Evolutionary conservation across 768 basidiomycete genomes (phyloP), one percentile per base, ranked within the genome.

Genomic region (Boletus huronensis): DNA sequence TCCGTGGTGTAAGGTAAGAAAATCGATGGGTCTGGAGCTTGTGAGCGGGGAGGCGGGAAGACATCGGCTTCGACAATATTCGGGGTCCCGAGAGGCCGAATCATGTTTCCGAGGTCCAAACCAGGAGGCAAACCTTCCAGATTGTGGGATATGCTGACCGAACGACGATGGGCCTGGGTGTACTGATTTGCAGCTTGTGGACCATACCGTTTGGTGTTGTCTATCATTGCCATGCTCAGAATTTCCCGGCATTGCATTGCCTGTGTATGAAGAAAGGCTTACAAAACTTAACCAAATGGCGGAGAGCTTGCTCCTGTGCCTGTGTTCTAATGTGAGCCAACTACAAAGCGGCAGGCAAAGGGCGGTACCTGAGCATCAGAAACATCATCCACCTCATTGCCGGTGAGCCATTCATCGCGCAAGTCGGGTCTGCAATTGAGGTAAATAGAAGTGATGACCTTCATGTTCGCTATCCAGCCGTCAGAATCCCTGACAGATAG

Each of bases 361-460:
- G 58, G 28, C 25, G 75, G 61, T 60, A 93, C 93, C 74, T 92
- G 84, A 29, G 96, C 93, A 64, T 96, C 96, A n/a, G 85, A 77
- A 49, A 87, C 88, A 58, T 91, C 90, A 58, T 98, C 96, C 10
- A 91, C 85, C 69, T 98, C 96, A 14, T 85, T 85, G 1, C 92
- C 92, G 13, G 93, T 89, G 39, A 99, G 79, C 97, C 97, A 99
- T 65, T 98, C 97, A 70, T 99, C 97, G 19, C 96, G 82, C 39
- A 99, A 79, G 67, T 98, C 96, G 8, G 97, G 97, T 50, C 97
- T 82, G 68, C 95, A 98, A 65, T 98, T 97, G 54, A 98, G 77
- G 71, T 99, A 99, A 60, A 99, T 98, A 17, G 95, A 86, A 9
- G 97, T 99, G 62, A 99, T 98, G 52, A 98, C 91, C 74, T 99